Base-by-base conservation (phyloP, 1,284 basidiomycete genomes). In the Fomitopsis palustris region DNA sequence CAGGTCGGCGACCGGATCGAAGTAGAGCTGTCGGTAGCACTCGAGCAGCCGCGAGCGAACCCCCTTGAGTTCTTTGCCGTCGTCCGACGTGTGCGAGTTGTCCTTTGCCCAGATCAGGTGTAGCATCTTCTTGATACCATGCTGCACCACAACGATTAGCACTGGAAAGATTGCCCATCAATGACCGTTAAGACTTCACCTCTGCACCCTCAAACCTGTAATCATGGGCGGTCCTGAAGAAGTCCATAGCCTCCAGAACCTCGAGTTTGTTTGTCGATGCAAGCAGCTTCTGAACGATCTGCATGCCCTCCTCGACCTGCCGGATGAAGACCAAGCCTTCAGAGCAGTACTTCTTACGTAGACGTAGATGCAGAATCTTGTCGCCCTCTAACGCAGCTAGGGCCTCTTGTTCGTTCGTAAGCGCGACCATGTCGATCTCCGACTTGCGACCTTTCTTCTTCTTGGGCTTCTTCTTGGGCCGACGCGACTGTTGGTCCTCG, bases 61-160 rank as follows among this genome's bases (percentile, higher is more conserved):
- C 17, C 95, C 95, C 72, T 96, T 97, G 54, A 95, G 75, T 70
- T 96, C 92, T 67, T 92, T 90, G 14, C 90, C 92, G 61, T 93
- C 92, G 69, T 94, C 93, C 21, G 85, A 84, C 14, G 92, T 91
- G 25, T 93, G 82, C 45, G 81, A 90, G 71, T 95, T 95, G 72
- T 98, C 96, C 72, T 98, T 99, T 14, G 86, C 85, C 97, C 97
- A 99, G 68, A 99, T 94, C 38, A 99, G 81, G 74, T 99, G 97
- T 6, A 99, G 73, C 96, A 99, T 99, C 69, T 90, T 92, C 77
- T 92, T 95, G 68, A 99, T 90, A 1, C 95, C 95, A 14, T 74
- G 72, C 91, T 94, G 37, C 4, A 39, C 33, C 19, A 60, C 37
- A 49, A 4, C 21, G 10, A 49, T 27, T 12, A 53, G 27, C 47